Evolutionary conservation across 345 rosid species (phyloP), one percentile per base, ranked within the genome.

Genomic region (Conringia planisiliqua): DNA sequence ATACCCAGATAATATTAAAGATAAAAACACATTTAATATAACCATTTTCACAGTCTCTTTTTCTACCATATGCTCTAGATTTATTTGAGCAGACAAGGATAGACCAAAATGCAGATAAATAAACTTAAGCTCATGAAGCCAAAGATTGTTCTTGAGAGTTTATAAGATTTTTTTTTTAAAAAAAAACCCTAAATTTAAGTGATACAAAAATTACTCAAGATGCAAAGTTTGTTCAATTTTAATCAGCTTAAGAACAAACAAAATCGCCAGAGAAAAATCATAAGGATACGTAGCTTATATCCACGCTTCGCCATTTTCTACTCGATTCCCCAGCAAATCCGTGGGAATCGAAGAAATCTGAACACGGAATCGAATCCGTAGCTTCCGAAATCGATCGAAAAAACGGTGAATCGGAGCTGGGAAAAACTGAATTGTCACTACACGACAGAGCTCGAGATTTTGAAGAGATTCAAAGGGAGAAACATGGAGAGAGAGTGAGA

Each of bases 251-350:
- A 67, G 24, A 50, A 46, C 27, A 50, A 59, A 20, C 18, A 63
- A 40, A 73, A 70, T 43, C 69, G 36, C 14, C 33, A 30, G 40
- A 57, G 24, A 64, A 50, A 50, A 46, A 63, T 5, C 3, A 0
- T 20, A 79, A 91, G 93, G 98, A 94, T 94, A 94, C 98, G 98
- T 59, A 94, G 91, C 88, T 94, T 91, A 79, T 88, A 94, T 81
- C 96, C 97, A 80, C 96, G 96, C 86, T 87, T 90, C 67, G 96
- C 86, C 96, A 90, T 90, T 72, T 44, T 70, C 61, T 39, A 63
- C 74, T 60, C 29, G 70, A 62, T 62, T 75, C 26, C 26, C 33
- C 6, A 56, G 58, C 26, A 6, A 79, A 73, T 54, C 67, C 16
- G 42, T 65, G 38, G 8, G 54, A 16, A 22, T 13, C 55, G 66